Evolutionary conservation across 2,329 filamentous ascomycete genomes (phyloP), one percentile per base, ranked within the genome.

Genomic region (Pseudogymnoascus sp.): DNA sequence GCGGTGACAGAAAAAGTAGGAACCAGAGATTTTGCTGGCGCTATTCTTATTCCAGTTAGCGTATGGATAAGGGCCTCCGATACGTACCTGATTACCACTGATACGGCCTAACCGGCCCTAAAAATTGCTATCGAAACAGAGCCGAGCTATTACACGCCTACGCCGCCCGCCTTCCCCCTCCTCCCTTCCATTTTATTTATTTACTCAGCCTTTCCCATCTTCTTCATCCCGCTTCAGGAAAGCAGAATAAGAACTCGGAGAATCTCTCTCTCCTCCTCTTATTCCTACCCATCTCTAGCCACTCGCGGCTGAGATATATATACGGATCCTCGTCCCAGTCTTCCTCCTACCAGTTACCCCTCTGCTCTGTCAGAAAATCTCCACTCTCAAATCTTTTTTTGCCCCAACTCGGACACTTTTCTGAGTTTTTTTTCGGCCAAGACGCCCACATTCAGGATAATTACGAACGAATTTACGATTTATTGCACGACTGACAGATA

Each of bases 251-350:
- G 45, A 52, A 52, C 23, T 30, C 45, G 45, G 45, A 52, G 45
- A 52, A 10, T 30, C 45, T 52, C 41, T 52, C 41, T 48, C 45
- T 52, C 45, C 45, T 52, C 30, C 45, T 52, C 55, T 57, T 57
- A 35, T 61, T 62, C 59, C 13, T 23, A n/a, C 55, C 41, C 41
- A 60, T 67, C 65, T 67, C 65, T 63, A 69, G 68, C 69, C 68
- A 71, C 69, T 60, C 65, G 68, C 69, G 69, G 70, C 69, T 63
- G 63, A 64, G 68, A 68, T 65, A 63, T 60, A 52, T 52, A 28
- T 52, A 52, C 45, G 12, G n/a, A 52, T 18, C n/a, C n/a, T 52
- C 19, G 39, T 21, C 21, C n/a, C n/a, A n/a, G 8, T 52, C 45
- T 30, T 28, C 45, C 18, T 21, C 26, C 15, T 52, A 30, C 45